A percentile compares a stretch with the other conserved stretches of the same genome.
Evolutionary conservation across 164 flowering plant species (phyloP).

Genomic region (Euptelea pleiosperma): DNA sequence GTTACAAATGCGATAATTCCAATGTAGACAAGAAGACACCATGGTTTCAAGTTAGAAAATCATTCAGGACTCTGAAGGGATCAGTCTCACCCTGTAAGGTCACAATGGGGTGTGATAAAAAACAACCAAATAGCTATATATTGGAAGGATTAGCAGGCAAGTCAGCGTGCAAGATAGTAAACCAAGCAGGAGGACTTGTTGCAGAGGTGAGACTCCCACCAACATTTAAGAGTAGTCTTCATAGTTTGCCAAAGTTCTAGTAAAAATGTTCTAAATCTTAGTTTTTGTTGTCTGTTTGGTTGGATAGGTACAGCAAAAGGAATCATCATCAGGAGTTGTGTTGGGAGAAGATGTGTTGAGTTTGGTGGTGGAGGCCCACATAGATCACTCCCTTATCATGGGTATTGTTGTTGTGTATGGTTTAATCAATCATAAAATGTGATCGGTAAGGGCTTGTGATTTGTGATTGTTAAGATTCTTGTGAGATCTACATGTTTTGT

Average conservation of each 20-base stretch:
- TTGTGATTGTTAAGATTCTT: too few species aligned
- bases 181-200: slow-evolving; percentile 22
- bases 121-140: slow-evolving; percentile 15
- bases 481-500: too few species aligned
- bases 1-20: slow-evolving; percentile 17
- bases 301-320: slow-evolving; percentile 35
- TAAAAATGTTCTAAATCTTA: too few species aligned
- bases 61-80: slow-evolving; percentile 16
- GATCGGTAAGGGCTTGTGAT: too few species aligned
- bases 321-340: slow-evolving; percentile 22
- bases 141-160: slow-evolving; percentile 21
- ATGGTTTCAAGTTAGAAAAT: slow-evolving; percentile 38
- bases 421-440: slow-evolving; percentile 28
- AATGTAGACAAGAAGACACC: slow-evolving; percentile 13
- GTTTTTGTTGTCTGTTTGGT: not conserved
- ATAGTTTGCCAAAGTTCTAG: too few species aligned
- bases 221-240: too few species aligned
- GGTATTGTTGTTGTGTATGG: slow-evolving; percentile 26
- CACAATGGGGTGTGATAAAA: slow-evolving; percentile 9
- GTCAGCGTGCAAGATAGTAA: slow-evolving; percentile 24
- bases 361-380: slow-evolving; percentile 31
- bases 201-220: slow-evolving; percentile 72
- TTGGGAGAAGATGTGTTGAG: slow-evolving; percentile 43
- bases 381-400: slow-evolving; percentile 37
- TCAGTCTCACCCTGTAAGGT: slow-evolving; percentile 19